Base-by-base conservation (phyloP, 768 basidiomycete genomes). In the Podaxis pistillaris region DNA sequence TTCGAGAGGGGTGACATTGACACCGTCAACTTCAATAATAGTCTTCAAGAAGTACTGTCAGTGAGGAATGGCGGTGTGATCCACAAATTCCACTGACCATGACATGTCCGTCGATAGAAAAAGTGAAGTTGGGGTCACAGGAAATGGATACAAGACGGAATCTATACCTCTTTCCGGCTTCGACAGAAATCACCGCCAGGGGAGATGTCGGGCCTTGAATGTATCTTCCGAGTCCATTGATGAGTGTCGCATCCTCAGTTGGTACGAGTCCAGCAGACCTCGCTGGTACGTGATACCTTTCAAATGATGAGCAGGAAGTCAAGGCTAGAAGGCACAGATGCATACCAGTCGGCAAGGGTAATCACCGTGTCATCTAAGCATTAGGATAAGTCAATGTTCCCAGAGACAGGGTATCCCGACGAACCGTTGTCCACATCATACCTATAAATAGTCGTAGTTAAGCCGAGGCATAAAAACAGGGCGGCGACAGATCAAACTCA, bases 171-270 rank as follows among this genome's bases (percentile, higher is more conserved):
- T 71, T 70, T 22, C 74, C 73, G 9, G 69, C 58, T 7, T 70
- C 49, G 30, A 83, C 79, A n/a, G 67, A 75, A 26, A 82, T 68
- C 1, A 81, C 75, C 0, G 81, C 66, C 17, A 83, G 73, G 0
- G 71, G 68, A 7, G 74, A 67, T 1, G 66, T 56, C 13, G 80
- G 74, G 1, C 76, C 77, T 47, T 71, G 75, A 13, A 67, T 19
- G 63, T 72, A 80, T 28, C 82, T 78, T n/a, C 84, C 84, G 11
- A 74, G 70, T 1, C 83, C 83, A 58, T 84, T 84, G 64, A 84
- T 81, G 15, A 83, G 65, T 0, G 77, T 77, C 2, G 77, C 60
- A 61, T 75, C 73, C 2, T 78, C 63, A 3, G 63, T 66, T 22
- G 76, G 73, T 19, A 74, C 61, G 13, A 60, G 51, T 5, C 75